Conservation (phyloP, 179 eudicot genomes). For the Patellifolia procumbens region DNA sequence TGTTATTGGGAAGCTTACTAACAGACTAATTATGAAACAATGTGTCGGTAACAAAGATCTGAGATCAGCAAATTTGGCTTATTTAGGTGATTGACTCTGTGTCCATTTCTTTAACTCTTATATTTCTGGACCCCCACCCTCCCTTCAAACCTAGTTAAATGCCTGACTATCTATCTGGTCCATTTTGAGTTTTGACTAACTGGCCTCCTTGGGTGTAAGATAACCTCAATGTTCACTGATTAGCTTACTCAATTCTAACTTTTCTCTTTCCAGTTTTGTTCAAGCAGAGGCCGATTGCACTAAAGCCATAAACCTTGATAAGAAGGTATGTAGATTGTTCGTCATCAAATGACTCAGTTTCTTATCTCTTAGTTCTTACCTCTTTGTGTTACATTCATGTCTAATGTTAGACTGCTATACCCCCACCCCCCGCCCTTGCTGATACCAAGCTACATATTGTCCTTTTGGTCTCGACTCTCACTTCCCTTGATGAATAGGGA, state of each 20-base stretch:
- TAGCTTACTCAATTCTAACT: not conserved
- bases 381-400: not conserved
- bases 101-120: not conserved
- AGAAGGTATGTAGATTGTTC: constrained; percentile 51
- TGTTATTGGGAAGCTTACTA: no score
- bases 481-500: not conserved
- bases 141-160: not conserved
- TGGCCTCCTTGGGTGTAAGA: not conserved
- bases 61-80: not conserved
- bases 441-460: not conserved
- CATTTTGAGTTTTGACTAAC: not conserved
- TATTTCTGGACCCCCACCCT: not conserved
- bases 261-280: constrained; percentile 50
- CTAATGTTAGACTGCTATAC: not conserved
- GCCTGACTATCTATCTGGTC: not conserved
- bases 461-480: not conserved
- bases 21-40: no score
- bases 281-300: constrained; percentile 89
- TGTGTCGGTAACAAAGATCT: no score
- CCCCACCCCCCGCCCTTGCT: no score
- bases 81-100: not conserved
- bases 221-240: no score
- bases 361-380: not conserved
- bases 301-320: constrained; percentile 81
- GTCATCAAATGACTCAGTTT: not conserved